These are phyloP conservation scores for Bocquillonia castaneifolia DNA, from an alignment of 441 rosid species.

Conservation along the genomic window DNA sequence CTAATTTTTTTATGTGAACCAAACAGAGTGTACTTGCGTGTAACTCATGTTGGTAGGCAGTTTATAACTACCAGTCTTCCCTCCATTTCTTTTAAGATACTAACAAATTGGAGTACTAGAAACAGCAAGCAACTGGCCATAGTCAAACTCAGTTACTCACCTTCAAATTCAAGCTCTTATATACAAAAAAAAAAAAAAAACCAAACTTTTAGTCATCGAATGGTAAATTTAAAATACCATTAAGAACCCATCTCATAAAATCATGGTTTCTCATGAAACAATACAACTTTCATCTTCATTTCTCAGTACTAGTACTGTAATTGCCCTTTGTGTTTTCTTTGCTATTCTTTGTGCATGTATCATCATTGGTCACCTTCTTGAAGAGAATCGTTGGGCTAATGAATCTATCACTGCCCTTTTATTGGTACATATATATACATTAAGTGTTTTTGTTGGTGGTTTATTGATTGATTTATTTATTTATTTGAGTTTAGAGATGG, in stretches of 20 bases:
- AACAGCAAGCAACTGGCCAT: no score
- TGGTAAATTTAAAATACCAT: conserved; percentile 19
- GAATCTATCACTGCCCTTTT: conserved; percentile 57
- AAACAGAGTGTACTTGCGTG: not conserved
- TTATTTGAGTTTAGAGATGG: no score
- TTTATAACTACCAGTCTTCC: conserved; percentile 44
- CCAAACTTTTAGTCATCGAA: conserved; percentile 11
- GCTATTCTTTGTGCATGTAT: conserved; percentile 60
- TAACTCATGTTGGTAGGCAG: not conserved
- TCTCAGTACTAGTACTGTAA: conserved; percentile 36
- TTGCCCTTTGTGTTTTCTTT: conserved; percentile 55
- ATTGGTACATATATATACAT: no score
- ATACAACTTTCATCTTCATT: conserved; percentile 31
- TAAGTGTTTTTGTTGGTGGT: no score
- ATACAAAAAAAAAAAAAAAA: no score
- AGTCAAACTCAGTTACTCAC: no score
- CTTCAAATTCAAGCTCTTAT: not conserved
- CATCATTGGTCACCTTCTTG: conserved; percentile 58
- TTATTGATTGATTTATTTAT: no score
- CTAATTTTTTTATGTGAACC: no score
- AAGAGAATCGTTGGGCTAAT: conserved; percentile 69
- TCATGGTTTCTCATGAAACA: conserved; percentile 34
- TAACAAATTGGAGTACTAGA: no score
- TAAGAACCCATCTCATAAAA: conserved; percentile 14
- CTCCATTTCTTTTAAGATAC: conserved; percentile 20